A percentile compares a stretch with the other conserved stretches of the same genome.
phyloP scores from a whole-genome alignment of 495 filamentous ascomycete genomes.

The Cenococcum geophilum region DNA sequence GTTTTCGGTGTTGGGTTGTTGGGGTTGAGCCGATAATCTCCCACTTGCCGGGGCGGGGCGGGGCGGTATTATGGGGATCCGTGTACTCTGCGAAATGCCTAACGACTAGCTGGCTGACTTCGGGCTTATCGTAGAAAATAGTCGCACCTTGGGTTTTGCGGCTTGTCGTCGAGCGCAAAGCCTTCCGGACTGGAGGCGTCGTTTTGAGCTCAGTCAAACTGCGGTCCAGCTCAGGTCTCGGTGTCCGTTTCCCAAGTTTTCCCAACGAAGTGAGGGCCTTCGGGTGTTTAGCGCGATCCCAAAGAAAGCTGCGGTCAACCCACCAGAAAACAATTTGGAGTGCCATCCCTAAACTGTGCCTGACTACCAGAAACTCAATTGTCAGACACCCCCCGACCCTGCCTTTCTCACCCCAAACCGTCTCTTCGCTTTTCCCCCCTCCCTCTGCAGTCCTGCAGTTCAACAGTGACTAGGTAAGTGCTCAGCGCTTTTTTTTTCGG shows the following conservation, averaged over 20 bases:
- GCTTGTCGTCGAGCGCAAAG: not conserved
- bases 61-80: constrained; percentile 23
- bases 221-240: not conserved
- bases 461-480: not conserved
- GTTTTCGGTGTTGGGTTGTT: constrained; percentile 27
- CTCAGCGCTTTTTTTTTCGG: constrained; percentile 1
- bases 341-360: not conserved
- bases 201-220: not conserved
- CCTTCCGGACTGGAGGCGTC: not conserved
- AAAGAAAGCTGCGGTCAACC: not conserved
- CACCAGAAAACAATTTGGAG: constrained; percentile 4
- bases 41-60: not conserved
- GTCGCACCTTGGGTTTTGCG: not conserved
- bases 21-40: constrained; percentile 1
- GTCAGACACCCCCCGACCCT: not conserved
- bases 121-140: constrained; percentile 1
- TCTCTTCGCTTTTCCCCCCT: no score
- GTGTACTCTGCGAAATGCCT: constrained; percentile 4
- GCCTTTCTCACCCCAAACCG: not conserved
- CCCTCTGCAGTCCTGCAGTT: not conserved
- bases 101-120: not conserved
- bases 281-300: constrained; percentile 1
- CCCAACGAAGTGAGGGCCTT: not conserved
- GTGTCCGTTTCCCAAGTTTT: not conserved
- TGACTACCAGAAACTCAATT: not conserved